These are phyloP conservation scores for Aegle marmelos DNA, from an alignment of 345 rosid genomes.

Conservation along the genomic window DNA sequence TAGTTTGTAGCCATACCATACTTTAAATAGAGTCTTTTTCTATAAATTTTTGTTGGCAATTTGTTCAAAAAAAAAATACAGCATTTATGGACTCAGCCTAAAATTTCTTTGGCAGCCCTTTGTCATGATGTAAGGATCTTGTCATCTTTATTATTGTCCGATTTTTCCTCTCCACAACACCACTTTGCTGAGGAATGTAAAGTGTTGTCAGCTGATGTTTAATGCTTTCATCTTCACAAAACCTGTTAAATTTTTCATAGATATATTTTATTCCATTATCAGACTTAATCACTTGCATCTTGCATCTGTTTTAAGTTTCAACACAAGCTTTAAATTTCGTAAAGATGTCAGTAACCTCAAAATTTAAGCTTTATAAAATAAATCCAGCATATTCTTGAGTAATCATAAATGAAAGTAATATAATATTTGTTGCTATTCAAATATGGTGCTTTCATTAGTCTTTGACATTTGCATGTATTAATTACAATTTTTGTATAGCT, in stretches of 20 bases:
- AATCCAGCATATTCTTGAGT: no score
- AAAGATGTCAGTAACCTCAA: no score
- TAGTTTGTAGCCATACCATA: neutral
- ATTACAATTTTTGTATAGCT: neutral
- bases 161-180: neutral
- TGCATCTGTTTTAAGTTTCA: no score
- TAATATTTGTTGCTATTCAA: neutral
- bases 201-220: no score
- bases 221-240: no score
- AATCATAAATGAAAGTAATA: no score
- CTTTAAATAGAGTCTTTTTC: neutral
- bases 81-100: neutral
- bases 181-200: no score
- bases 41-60: neutral
- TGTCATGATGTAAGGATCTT: neutral
- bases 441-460: conserved; percentile 1
- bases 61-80: no score
- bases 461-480: neutral
- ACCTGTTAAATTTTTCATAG: no score
- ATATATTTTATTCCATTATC: no score
- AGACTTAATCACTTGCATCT: no score
- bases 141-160: neutral
- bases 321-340: neutral
- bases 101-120: neutral
- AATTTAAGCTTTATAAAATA: no score